Evolutionary conservation across 768 basidiomycete species (phyloP).

Genomic region (Cystofilobasidium ferigula): DNA sequence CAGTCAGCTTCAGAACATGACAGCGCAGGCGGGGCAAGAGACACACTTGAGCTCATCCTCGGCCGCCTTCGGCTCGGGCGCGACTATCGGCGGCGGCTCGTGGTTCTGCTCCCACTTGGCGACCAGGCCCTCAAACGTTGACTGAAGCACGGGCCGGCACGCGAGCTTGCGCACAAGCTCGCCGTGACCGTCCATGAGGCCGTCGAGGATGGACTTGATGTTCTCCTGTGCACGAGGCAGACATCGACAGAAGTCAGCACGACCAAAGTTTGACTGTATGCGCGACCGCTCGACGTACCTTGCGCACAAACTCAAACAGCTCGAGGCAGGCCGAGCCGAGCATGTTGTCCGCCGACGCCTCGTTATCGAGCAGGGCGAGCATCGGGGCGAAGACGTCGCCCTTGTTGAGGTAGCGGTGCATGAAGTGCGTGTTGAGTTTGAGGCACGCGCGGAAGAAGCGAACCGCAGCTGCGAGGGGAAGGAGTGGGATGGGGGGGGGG

Average conservation of each 20-base stretch:
- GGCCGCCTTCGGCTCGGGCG: slow-evolving; percentile 46
- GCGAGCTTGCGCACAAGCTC: slow-evolving; percentile 55
- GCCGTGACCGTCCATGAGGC: slow-evolving; percentile 70
- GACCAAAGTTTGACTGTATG: neutral
- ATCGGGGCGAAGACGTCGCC: slow-evolving; percentile 73
- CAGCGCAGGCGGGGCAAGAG: too few relatives aligned
- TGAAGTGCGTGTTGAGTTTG: slow-evolving; percentile 52
- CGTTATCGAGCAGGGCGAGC: slow-evolving; percentile 51
- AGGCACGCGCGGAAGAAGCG: slow-evolving; percentile 81
- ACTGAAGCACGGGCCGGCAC: slow-evolving; percentile 55
- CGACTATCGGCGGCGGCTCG: slow-evolving; percentile 43
- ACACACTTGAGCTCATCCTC: slow-evolving; percentile 42
- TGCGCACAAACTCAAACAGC: slow-evolving; percentile 81
- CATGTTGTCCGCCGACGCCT: slow-evolving; percentile 79
- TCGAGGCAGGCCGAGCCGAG: slow-evolving; percentile 91
- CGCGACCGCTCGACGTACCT: slow-evolving; percentile 45
- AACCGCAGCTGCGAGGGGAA: slow-evolving; percentile 56
- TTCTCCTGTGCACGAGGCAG: slow-evolving; percentile 53
- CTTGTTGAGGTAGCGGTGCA: slow-evolving; percentile 70
- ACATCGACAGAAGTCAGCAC: slow-evolving; percentile 4
- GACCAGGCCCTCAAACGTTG: slow-evolving; percentile 32
- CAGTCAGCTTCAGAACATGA: neutral
- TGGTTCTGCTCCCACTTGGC: slow-evolving; percentile 75
- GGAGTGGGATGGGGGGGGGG: too few relatives aligned
- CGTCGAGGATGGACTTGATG: slow-evolving; percentile 68